Evolutionary conservation across 2,329 filamentous ascomycete genomes (phyloP).

Genomic region (Gnomoniopsis sp.): DNA sequence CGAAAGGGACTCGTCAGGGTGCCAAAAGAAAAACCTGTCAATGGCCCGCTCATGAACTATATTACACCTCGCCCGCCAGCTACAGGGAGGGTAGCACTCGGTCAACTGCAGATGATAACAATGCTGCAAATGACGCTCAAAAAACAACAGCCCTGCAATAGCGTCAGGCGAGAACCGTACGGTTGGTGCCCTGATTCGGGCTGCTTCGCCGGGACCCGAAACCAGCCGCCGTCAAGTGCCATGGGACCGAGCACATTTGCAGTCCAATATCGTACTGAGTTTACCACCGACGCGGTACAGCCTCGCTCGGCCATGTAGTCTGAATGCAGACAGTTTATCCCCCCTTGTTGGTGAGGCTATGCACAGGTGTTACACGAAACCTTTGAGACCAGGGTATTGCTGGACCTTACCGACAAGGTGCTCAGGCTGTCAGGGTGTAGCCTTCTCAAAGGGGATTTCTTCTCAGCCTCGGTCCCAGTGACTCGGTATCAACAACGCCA

Average conservation of each 20-base stretch:
- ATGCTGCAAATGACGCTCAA: not conserved
- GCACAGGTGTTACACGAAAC: conserved; percentile 3
- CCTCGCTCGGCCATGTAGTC: conserved; percentile 4
- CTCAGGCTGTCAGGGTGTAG: not conserved
- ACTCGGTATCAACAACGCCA: conserved; percentile 7
- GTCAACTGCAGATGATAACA: too few species aligned
- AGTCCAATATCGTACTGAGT: conserved; percentile 1
- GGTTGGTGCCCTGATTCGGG: conserved; percentile 6
- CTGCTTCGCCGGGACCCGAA: conserved; percentile 9
- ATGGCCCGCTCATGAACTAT: too few species aligned
- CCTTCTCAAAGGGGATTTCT: conserved; percentile 7
- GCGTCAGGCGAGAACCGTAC: not conserved
- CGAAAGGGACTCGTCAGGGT: too few species aligned
- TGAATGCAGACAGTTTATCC: not conserved
- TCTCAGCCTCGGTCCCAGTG: conserved; percentile 11
- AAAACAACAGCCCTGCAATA: not conserved
- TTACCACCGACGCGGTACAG: too few species aligned
- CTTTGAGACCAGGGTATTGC: not conserved
- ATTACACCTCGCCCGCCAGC: too few species aligned
- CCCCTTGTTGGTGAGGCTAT: too few species aligned
- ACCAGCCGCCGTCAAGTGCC: conserved; percentile 13
- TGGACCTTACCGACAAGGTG: conserved; percentile 3
- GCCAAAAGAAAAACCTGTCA: too few species aligned
- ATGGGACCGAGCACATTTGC: conserved; percentile 10
- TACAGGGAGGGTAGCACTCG: conserved; percentile 9